Evolutionary conservation across 306 rosid genomes (phyloP), one percentile per base, ranked within the genome.

Genomic region (Glycine soja): DNA sequence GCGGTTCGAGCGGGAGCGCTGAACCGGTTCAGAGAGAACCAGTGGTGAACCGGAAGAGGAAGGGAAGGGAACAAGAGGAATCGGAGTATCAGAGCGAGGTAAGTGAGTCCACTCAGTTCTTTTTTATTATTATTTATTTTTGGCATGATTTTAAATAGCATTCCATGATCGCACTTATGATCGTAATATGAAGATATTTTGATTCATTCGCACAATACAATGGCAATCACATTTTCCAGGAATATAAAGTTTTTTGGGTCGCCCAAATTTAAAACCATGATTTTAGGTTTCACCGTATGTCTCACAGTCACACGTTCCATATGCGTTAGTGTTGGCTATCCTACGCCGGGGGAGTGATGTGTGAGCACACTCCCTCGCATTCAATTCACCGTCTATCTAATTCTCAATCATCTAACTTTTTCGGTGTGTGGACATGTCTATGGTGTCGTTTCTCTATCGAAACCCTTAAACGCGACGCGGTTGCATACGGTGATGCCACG

Each of bases 51-150:
- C 93, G 92, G 77, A 91, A 91, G 78, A 85, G 93, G 56, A 93
- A 93, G 58, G 85, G 87, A 2, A 83, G 76, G 9, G 93, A 84
- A 80, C 43, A 57, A 9, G 95, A 88, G 6, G 92, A 88, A 42
- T 69, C 83, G 2, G 90, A 87, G 74, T 82, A 76, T 81, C 91
- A 68, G 11, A 88, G 89, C 81, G 88, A 88, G 97, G 98, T 93
- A 57, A 85, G 91, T 79, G 78, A 67, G 34, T n/a, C 10, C 16
- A 54, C 46, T 67, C 14, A 18, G 57, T 50, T 38, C 10, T 51
- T 50, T 15, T n/a, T 16, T 32, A 0, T 46, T 46, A 45, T 4
- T 36, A 8, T 46, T 46, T 46, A 12, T 12, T 9, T 1, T 10
- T 30, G 14, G 3, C 30, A 24, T 24, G 30, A 24, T 24, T 24